These are phyloP conservation scores for Jatropha podagrica DNA, from an alignment of 441 rosid genomes.

Conservation along the genomic window DNA sequence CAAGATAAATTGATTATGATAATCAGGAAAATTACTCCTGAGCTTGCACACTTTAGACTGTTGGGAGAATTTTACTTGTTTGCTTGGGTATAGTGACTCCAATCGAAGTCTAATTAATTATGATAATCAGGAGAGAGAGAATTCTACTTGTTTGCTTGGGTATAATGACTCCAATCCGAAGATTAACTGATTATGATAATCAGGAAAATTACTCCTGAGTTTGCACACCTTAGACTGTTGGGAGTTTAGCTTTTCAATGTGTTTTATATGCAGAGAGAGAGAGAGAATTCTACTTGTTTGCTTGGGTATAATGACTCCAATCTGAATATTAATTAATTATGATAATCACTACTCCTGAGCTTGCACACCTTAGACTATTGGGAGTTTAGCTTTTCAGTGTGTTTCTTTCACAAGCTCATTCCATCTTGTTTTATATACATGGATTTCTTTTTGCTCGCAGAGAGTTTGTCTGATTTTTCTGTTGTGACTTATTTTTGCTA, in stretches of 20 bases:
- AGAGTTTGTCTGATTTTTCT: background rate
- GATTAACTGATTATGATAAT: background rate
- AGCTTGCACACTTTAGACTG: background rate
- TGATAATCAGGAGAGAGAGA: background rate
- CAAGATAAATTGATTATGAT: background rate
- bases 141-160: background rate
- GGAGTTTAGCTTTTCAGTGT: too few species aligned
- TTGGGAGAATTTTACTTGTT: too few species aligned
- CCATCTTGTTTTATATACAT: background rate
- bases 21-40: background rate
- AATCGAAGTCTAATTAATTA: background rate
- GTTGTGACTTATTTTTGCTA: background rate
- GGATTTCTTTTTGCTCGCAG: background rate
- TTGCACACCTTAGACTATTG: background rate
- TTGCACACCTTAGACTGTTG: background rate
- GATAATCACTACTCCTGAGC: background rate
- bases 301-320: background rate
- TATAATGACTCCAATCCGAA: background rate
- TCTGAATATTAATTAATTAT: background rate
- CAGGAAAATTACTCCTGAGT: background rate
- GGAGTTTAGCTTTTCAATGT: background rate
- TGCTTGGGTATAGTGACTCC: background rate
- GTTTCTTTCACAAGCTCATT: too few species aligned
- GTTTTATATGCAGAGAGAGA: background rate
- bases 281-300: too few species aligned